Percentiles rank a stretch among this genome's conserved stretches.
These are phyloP conservation scores for Claviceps sp. DNA, from an alignment of 2,329 filamentous ascomycete species.

Conservation along the genomic window DNA sequence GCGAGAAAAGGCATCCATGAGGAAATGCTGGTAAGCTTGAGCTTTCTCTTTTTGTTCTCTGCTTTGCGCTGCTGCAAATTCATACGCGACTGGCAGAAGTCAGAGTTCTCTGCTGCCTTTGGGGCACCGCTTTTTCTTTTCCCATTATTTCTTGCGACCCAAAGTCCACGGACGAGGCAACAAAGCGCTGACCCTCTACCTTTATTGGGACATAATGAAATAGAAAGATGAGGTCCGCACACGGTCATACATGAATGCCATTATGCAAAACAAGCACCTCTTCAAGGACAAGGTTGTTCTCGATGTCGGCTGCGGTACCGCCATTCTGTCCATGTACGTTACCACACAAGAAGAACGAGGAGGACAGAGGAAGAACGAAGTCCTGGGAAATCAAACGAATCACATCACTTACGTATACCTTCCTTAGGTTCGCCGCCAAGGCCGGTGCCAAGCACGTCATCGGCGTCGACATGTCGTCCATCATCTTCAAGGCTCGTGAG, in stretches of 20 bases:
- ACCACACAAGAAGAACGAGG: not conserved
- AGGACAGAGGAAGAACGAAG: not conserved
- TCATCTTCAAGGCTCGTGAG: constrained; percentile 95
- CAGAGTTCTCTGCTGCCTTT: not conserved
- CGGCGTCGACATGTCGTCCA: constrained; percentile 98
- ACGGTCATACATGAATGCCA: constrained; percentile 90
- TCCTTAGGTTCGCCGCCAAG: constrained; percentile 78
- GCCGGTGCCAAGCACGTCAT: constrained; percentile 97
- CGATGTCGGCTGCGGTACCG: constrained; percentile 93
- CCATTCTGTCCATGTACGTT: constrained; percentile 92
- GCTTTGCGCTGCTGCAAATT: not conserved
- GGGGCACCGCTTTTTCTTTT: not conserved
- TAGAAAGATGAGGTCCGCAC: constrained; percentile 99
- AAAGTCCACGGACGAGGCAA: not conserved
- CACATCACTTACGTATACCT: not conserved
- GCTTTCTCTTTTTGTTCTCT: constrained; percentile 7
- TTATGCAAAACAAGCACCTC: constrained; percentile 92
- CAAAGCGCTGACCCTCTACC: not conserved
- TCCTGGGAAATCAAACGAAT: not conserved
- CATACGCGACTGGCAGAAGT: not conserved
- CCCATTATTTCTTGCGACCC: not conserved
- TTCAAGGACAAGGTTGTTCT: constrained; percentile 77
- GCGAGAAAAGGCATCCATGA: constrained; percentile 68
- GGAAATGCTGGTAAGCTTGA: constrained; percentile 79
- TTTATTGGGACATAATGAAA: not conserved